Evolutionary conservation across 805 yeast genomes (phyloP), one percentile per base, ranked within the genome.

Genomic region (Teunomyces stri): DNA sequence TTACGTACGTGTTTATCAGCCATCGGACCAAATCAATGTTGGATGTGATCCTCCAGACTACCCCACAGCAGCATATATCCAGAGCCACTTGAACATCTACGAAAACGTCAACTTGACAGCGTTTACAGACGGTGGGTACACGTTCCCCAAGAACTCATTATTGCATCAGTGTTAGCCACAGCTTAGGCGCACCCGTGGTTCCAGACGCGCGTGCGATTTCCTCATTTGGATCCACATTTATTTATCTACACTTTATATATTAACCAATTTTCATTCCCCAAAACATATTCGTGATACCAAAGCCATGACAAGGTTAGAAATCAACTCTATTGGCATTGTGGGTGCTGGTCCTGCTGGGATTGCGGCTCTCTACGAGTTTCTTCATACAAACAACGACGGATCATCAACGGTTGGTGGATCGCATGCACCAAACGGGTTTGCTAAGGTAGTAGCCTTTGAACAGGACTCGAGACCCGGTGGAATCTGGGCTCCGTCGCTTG

Each of bases 1-100:
- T 65, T 88, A 86, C 58, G 96, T 92, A 29, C 81, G 99, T 58
- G 61, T 92, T n/a, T 92, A 94, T 66, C 99, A 92, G 70, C 96
- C 96, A 2, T 60, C 72, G 31, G 82, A 80, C 56, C 67, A 74
- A 9, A 65, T 75, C 27, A 78, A 80, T 42, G 47, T 85, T 18
- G 85, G 94, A 0, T 92, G 98, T 70, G 97, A 91, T 61, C 98
- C 99, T 0, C 69, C 58, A 0, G 95, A 80, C 60, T 82, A 76
- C 61, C 98, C 98, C 46, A 94, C 98, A 0, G 72, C 74, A 53
- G 90, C 88, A 58, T 92, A 92, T 72, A 92, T 92, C 56, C 66
- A 81, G 43, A 59, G 62, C 25, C 98, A 92, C 65, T 61, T 70
- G 45, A 73, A 74, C 41, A 94, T 94, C 1, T 92, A 92, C 63